These are phyloP conservation scores for Talaromyces sp. DNA, from an alignment of 2,329 filamentous ascomycete species.

Conservation along the genomic window DNA sequence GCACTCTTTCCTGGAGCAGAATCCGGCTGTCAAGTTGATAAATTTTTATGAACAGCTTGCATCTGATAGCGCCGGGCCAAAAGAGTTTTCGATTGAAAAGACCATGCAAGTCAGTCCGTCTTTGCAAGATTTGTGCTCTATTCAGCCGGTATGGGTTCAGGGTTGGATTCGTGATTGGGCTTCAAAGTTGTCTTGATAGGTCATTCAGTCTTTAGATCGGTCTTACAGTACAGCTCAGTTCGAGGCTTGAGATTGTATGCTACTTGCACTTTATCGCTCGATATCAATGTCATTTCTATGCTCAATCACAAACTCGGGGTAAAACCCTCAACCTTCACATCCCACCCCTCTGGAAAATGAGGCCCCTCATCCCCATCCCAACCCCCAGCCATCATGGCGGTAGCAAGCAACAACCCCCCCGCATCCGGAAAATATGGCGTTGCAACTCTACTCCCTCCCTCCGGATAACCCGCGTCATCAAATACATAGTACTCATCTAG, in stretches of 20 bases:
- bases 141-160: not conserved
- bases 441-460: constrained; percentile 40
- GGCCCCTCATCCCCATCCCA: constrained; percentile 51
- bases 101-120: not conserved
- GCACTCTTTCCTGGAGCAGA: not conserved
- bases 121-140: not conserved
- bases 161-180: constrained; percentile 1
- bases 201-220: too few relatives aligned
- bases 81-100: not conserved
- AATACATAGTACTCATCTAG: constrained; percentile 52
- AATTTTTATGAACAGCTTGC: constrained; percentile 1
- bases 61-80: not conserved
- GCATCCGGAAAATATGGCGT: constrained; percentile 58
- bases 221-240: too few relatives aligned
- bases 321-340: constrained; percentile 50
- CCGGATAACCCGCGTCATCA: constrained; percentile 56
- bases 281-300: not conserved
- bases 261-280: too few relatives aligned
- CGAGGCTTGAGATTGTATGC: too few relatives aligned
- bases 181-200: not conserved
- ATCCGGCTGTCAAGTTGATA: constrained; percentile 2
- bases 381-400: constrained; percentile 57
- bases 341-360: constrained; percentile 50
- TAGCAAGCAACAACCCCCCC: constrained; percentile 49
- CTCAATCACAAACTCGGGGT: not conserved